Evolutionary conservation across 306 rosid genomes (phyloP), one percentile per base, ranked within the genome.

Genomic region (Potentilla sterilis): DNA sequence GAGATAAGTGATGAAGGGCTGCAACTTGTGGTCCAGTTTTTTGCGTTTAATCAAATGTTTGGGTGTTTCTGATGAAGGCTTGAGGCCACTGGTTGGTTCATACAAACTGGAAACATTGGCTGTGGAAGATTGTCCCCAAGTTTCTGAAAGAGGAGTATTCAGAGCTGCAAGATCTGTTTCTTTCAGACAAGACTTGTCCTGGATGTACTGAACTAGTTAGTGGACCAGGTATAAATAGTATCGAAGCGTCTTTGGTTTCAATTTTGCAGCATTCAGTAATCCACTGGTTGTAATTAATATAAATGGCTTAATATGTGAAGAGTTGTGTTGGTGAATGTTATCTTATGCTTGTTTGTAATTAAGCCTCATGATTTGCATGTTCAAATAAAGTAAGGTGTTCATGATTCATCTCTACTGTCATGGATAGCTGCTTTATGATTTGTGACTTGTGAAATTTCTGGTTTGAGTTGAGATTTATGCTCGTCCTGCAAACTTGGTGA

Each of bases 1-100:
- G 96, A 91, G 85, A 89, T 93, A 35, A 91, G 86, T 57, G 98
- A 93, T 71, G 92, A 91, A 57, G 97, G 97, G 65, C 78, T 93
- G 78, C 97, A 89, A 85, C 97, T 89, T 11, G 96, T 81, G 79
- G 74, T 87, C 51, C 98, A 88, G 73, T 87, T 87, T 83, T 74
- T 77, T 93, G 79, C 79, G 87, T 24, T 62, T 91, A 67, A 77
- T 80, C 81, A 93, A 91, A 77, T 91, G 97, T 87, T 81, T 91
- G 70, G 97, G 97, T 34, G 79, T 93, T 72, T 87, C 97, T n/a
- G 92, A 91, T 67, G 96, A 89, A 24, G 98, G 98, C 62, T 82
- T 93, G 38, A 93, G 87, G 85, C 88, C 96, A 10, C 85, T 93
- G 44, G 87, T 91, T 37, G 94, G 88, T 59, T 86, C 96, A 7